These are phyloP conservation scores for Chaetomium globosum DNA, from an alignment of 2,329 filamentous ascomycete genomes.

Conservation along the genomic window DNA sequence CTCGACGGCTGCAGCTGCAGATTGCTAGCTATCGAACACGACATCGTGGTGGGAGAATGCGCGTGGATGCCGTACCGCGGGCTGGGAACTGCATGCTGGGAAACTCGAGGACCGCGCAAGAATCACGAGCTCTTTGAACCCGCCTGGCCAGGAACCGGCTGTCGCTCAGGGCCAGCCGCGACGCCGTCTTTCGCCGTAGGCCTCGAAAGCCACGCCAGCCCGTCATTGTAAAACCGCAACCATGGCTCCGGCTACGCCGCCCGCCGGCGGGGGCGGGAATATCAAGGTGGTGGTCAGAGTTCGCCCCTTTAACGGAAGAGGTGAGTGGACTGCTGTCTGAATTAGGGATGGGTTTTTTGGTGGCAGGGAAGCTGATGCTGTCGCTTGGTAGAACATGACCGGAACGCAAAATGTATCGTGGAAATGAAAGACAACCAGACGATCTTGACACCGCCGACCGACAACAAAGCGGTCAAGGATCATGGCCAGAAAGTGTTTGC, in stretches of 20 bases:
- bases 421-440: constrained; percentile 96
- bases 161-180: constrained; percentile 13
- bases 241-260: constrained; percentile 60
- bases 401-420: constrained; percentile 93
- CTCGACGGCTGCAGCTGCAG: constrained; percentile 10
- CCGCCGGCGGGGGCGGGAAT: constrained; percentile 78
- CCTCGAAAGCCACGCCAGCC: background rate
- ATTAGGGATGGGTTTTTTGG: too few species aligned
- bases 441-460: constrained; percentile 73
- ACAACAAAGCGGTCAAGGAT: constrained; percentile 70
- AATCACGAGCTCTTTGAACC: constrained; percentile 12
- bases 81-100: constrained; percentile 34
- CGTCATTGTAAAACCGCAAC: constrained; percentile 28
- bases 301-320: constrained; percentile 93
- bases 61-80: constrained; percentile 28
- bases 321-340: constrained; percentile 51
- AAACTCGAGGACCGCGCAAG: constrained; percentile 27
- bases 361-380: constrained; percentile 15
- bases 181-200: constrained; percentile 1
- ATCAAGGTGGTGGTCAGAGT: constrained; percentile 99
- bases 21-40: constrained; percentile 8
- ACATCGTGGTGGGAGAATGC: constrained; percentile 31
- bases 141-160: constrained; percentile 7
- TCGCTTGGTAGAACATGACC: constrained; percentile 73
- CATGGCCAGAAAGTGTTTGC: constrained; percentile 82